A percentile compares a stretch with the other conserved stretches of the same genome.
Conservation (phyloP, 352 stramenopile species). For the Phytophthora constricta region DNA sequence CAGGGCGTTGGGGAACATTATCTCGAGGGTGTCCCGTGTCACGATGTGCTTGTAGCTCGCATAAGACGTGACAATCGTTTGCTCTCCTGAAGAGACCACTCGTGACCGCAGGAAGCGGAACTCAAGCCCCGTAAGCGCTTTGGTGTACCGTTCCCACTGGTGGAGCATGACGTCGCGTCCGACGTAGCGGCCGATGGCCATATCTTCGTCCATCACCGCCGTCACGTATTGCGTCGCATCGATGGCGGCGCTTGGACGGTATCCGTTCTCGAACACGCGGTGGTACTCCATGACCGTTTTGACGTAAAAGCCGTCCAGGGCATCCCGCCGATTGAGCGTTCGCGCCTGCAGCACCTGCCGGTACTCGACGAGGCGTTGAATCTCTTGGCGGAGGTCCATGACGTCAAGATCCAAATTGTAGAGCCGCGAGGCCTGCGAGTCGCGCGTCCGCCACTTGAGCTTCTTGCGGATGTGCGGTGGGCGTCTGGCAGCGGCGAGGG, state of each 20-base stretch:
- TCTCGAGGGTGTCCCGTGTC: slow-evolving; percentile 48
- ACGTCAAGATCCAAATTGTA: slow-evolving; percentile 72
- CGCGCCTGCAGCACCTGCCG: slow-evolving; percentile 36
- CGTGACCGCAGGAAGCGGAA: slow-evolving; percentile 44
- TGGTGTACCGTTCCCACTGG: slow-evolving; percentile 62
- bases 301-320: slow-evolving; percentile 52
- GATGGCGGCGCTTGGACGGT: slow-evolving; percentile 27
- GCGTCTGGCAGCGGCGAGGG: slow-evolving; percentile 22
- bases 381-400: slow-evolving; percentile 49
- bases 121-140: slow-evolving; percentile 42
- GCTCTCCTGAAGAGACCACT: slow-evolving; percentile 23
- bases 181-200: slow-evolving; percentile 47
- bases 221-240: slow-evolving; percentile 48
- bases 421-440: slow-evolving; percentile 58
- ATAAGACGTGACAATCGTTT: slow-evolving; percentile 46
- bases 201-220: slow-evolving; percentile 53
- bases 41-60: slow-evolving; percentile 52
- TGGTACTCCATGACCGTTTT: slow-evolving; percentile 65
- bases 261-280: slow-evolving; percentile 62
- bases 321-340: slow-evolving; percentile 48
- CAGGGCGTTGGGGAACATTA: slow-evolving; percentile 59
- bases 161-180: slow-evolving; percentile 57
- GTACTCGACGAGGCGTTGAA: slow-evolving; percentile 45
- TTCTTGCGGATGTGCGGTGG: slow-evolving; percentile 30
- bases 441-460: slow-evolving; percentile 62